Evolutionary conservation across 2,329 filamentous ascomycete species (phyloP).

Genomic region (Claviceps monticola): DNA sequence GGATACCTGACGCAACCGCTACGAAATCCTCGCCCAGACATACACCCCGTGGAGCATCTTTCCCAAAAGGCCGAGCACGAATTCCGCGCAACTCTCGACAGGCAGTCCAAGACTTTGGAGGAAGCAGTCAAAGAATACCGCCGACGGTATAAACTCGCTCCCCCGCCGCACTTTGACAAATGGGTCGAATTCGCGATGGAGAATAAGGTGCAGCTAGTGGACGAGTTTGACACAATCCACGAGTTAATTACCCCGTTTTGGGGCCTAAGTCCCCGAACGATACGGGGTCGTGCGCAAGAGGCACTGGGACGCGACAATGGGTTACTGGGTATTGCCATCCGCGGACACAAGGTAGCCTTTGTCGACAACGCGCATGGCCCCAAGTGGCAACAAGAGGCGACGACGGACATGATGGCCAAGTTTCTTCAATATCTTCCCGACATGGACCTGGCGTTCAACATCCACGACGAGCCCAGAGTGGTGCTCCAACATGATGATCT

Average conservation of each 20-base stretch:
- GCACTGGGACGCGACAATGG: slow-evolving; percentile 73
- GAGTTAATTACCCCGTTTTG: slow-evolving; percentile 80
- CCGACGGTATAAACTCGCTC: slow-evolving; percentile 65
- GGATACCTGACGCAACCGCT: not conserved
- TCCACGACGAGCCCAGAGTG: slow-evolving; percentile 87
- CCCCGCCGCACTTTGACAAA: slow-evolving; percentile 83
- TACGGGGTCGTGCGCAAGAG: slow-evolving; percentile 64
- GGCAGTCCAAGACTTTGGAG: slow-evolving; percentile 62
- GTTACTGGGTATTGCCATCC: slow-evolving; percentile 63
- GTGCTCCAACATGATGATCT: slow-evolving; percentile 76
- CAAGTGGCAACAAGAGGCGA: slow-evolving; percentile 77
- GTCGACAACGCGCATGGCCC: slow-evolving; percentile 57
- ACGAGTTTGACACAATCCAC: slow-evolving; percentile 85
- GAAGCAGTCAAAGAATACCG: slow-evolving; percentile 73
- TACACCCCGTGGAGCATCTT: not conserved
- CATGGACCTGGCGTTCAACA: slow-evolving; percentile 94
- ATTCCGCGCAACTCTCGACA: slow-evolving; percentile 21
- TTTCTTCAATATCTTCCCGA: slow-evolving; percentile 76
- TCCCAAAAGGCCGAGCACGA: not conserved
- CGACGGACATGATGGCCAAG: slow-evolving; percentile 63
- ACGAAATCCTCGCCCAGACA: not conserved
- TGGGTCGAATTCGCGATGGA: slow-evolving; percentile 80
- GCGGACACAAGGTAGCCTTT: slow-evolving; percentile 55
- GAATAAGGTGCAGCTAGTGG: slow-evolving; percentile 64
- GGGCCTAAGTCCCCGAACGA: slow-evolving; percentile 68